These are phyloP conservation scores for Sclerotinia subarctica DNA, from an alignment of 2,329 filamentous ascomycete species.

Conservation along the genomic window DNA sequence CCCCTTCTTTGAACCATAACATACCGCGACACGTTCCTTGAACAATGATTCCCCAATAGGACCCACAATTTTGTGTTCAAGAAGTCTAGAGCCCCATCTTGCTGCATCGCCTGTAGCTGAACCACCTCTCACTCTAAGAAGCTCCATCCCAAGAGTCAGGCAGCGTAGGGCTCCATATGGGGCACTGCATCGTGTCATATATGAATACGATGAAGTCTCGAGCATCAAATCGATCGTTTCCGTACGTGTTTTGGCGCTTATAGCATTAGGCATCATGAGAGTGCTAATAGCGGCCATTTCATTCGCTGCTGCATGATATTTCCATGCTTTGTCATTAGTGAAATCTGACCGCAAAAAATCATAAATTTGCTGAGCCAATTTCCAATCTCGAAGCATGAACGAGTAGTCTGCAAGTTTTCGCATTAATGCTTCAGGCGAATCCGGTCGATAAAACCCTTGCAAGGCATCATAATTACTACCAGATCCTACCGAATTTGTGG, in stretches of 20 bases:
- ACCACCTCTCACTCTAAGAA: constrained; percentile 76
- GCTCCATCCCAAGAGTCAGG: constrained; percentile 72
- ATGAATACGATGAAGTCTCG: constrained; percentile 88
- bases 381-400: constrained; percentile 97
- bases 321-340: constrained; percentile 94
- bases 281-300: constrained; percentile 91
- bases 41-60: constrained; percentile 75
- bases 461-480: constrained; percentile 73
- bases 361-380: constrained; percentile 86
- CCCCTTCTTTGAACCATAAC: constrained; percentile 72
- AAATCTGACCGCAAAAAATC: constrained; percentile 87
- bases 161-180: constrained; percentile 79
- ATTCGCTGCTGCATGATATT: constrained; percentile 86
- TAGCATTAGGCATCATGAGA: constrained; percentile 69
- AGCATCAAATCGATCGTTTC: constrained; percentile 85
- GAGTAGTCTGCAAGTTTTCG: constrained; percentile 91
- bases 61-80: constrained; percentile 76
- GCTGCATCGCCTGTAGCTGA: constrained; percentile 82
- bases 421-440: constrained; percentile 84
- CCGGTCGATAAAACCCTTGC: constrained; percentile 78
- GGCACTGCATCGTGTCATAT: constrained; percentile 77
- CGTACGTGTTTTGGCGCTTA: constrained; percentile 70
- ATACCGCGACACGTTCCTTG: constrained; percentile 80
- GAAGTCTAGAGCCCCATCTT: constrained; percentile 74
- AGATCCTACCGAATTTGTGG: constrained; percentile 43